phyloP scores from a whole-genome alignment of 2,329 filamentous ascomycete species.

The Sclerotinia subarctica region DNA sequence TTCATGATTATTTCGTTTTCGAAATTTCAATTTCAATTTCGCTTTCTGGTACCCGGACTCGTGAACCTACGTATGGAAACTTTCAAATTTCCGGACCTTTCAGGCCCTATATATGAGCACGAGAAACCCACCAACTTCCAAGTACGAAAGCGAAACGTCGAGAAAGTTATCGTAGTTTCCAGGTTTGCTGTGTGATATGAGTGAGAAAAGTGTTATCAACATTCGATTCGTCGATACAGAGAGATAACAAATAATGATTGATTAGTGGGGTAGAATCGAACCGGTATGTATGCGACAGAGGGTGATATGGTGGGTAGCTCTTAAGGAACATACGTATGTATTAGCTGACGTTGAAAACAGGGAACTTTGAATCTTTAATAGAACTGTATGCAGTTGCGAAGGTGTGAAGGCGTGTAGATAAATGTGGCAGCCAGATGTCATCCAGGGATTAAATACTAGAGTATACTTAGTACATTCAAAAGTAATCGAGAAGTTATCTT shows the following conservation, averaged over 20 bases:
- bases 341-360: neutral
- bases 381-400: neutral
- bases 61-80: too few relatives aligned
- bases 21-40: too few relatives aligned
- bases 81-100: too few relatives aligned
- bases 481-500: neutral
- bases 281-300: neutral
- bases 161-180: neutral
- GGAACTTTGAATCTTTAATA: neutral
- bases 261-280: constrained; percentile 8
- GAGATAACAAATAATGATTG: neutral
- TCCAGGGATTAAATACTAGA: too few relatives aligned
- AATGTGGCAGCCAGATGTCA: neutral
- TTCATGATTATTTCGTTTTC: neutral
- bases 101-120: too few relatives aligned
- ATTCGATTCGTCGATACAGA: neutral
- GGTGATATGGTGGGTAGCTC: neutral
- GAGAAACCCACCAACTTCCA: neutral
- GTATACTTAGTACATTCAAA: neutral
- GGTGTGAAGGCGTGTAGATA: neutral
- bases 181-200: neutral
- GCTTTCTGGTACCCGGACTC: neutral
- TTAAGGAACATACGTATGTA: neutral
- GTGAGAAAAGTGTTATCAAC: neutral
- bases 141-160: neutral